phyloP scores from a whole-genome alignment of 1,284 basidiomycete species.

The Cutaneotrichosporon spelunceum region DNA sequence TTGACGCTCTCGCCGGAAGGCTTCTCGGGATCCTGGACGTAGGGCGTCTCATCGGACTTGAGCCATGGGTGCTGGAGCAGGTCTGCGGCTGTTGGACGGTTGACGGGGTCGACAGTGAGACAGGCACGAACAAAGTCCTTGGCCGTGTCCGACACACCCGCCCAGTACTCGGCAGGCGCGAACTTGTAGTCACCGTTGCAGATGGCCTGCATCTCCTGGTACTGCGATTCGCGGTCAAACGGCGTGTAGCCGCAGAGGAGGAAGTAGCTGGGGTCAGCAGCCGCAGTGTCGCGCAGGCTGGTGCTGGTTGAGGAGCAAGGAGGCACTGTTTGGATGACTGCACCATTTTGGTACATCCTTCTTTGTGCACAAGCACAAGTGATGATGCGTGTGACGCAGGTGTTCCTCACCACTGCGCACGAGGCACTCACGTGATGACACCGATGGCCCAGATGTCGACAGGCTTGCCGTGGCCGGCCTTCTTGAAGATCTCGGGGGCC shows the following conservation, averaged over 20 bases:
- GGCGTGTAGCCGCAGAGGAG: slow-evolving; percentile 91
- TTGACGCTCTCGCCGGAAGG: slow-evolving; percentile 66
- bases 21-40: slow-evolving; percentile 61
- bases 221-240: slow-evolving; percentile 84
- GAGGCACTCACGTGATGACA: slow-evolving; percentile 65
- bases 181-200: slow-evolving; percentile 87
- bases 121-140: slow-evolving; percentile 76
- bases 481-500: slow-evolving; percentile 98
- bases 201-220: slow-evolving; percentile 89
- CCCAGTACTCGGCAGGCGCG: slow-evolving; percentile 84
- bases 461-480: slow-evolving; percentile 90
- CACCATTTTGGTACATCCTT: no score
- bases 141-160: slow-evolving; percentile 73
- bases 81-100: slow-evolving; percentile 71
- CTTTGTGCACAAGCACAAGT: not conserved
- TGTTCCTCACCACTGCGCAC: not conserved
- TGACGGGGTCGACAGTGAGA: slow-evolving; percentile 73
- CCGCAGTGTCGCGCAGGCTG: not conserved
- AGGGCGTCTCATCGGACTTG: slow-evolving; percentile 31
- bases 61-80: slow-evolving; percentile 78
- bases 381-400: not conserved
- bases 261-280: slow-evolving; percentile 61
- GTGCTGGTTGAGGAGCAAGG: not conserved
- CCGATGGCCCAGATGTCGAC: slow-evolving; percentile 98
- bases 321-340: no score